A percentile compares a stretch with the other conserved stretches of the same genome.
Evolutionary conservation across 768 basidiomycete species (phyloP).

Genomic region (Lactarius sp.): DNA sequence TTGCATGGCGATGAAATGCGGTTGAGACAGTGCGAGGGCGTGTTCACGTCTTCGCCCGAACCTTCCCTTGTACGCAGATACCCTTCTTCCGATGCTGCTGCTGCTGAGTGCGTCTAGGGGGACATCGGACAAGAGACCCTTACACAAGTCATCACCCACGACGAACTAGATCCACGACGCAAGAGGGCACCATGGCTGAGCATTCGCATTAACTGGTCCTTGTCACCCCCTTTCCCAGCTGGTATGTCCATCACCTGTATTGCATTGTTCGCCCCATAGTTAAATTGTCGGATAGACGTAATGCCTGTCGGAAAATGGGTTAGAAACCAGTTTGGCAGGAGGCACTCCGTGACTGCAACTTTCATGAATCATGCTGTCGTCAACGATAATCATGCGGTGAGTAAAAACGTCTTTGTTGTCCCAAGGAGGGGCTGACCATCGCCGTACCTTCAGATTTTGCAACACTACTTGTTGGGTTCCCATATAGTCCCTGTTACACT

Average conservation of each 20-base stretch:
- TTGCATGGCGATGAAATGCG: constrained; percentile 2
- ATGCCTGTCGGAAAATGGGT: constrained; percentile 57
- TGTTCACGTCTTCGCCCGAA: background rate
- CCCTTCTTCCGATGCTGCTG: constrained; percentile 11
- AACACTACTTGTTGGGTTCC: constrained; percentile 27
- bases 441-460: constrained; percentile 34
- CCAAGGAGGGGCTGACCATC: constrained; percentile 42
- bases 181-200: constrained; percentile 35
- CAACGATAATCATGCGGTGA: constrained; percentile 49
- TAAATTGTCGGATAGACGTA: constrained; percentile 41
- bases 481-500: constrained; percentile 63
- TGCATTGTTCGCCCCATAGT: background rate
- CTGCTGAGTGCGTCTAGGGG: constrained; percentile 41
- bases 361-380: constrained; percentile 72
- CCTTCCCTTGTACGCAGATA: constrained; percentile 9
- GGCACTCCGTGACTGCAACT: constrained; percentile 54
- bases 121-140: constrained; percentile 67
- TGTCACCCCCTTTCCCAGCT: constrained; percentile 50
- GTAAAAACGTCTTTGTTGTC: constrained; percentile 22
- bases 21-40: background rate
- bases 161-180: constrained; percentile 58
- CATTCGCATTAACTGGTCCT: constrained; percentile 28
- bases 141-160: constrained; percentile 66
- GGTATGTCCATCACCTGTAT: constrained; percentile 39
- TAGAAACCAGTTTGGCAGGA: constrained; percentile 50